Base-by-base conservation (phyloP, 2,329 filamentous ascomycete species). In the Pseudocercospora fijiensis region DNA sequence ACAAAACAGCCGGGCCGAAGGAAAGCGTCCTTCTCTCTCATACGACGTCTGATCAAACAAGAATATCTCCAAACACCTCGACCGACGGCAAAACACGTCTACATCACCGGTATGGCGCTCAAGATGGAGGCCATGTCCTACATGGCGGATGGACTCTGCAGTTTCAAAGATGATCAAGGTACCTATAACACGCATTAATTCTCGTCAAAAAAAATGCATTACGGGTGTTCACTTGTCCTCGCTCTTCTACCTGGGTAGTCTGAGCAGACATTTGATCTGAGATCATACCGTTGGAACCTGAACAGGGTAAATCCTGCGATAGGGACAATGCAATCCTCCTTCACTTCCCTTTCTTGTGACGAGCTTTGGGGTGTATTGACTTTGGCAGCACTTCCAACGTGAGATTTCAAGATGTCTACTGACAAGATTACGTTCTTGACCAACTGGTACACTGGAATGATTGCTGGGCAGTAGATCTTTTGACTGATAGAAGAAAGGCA, bases 401-500 rank as follows among this genome's bases (percentile, higher is more conserved):
- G 66, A 60, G 26, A 26, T 26, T 27, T 37, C 58, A 57, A 64
- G 43, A 92, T 92, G 89, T 86, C 89, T 76, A 91, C 88, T 78
- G 89, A 92, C 77, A 92, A 92, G 86, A 91, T 92, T 74, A 92
- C 89, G 59, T 92, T 92, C 81, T 83, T 92, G 76, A 90, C 89
- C 80, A 92, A 92, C 84, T 92, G 90, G 90, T 91, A 85, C 76
- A 79, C 52, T 45, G 69, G 37, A 24, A 26, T 37, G 26, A 27
- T 20, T 58, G 51, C 16, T 45, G 26, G 8, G 51, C 26, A 24
- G 18, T 28, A 9, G 49, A 56, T 4, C 1, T 13, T n/a, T 28
- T 33, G 41, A 37, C 57, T 57, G 20, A 69, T 60, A 28, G 13
- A 24, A 10, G n/a, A 13, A 53, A 91, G 90, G 90, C 89, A 91